phyloP scores from a whole-genome alignment of 2,329 filamentous ascomycete species.

The Venturia oleaginea region DNA sequence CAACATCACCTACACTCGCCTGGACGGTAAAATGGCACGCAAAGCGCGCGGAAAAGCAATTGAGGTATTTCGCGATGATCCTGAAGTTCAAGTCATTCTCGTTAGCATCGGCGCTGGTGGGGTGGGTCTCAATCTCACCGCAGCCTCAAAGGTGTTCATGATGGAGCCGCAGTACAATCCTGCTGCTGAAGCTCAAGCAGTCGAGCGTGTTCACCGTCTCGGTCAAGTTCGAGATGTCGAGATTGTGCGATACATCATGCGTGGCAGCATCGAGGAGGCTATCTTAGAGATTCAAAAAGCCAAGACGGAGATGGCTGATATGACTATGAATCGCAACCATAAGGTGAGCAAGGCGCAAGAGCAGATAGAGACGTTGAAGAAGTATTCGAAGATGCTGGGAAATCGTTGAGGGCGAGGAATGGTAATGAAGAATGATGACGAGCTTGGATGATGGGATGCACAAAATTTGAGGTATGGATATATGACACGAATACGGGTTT shows the following conservation, averaged over 20 bases:
- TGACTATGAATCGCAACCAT: constrained; percentile 46
- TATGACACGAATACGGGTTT: neutral
- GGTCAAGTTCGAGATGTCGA: constrained; percentile 82
- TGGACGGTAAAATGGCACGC: constrained; percentile 84
- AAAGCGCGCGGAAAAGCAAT: constrained; percentile 65
- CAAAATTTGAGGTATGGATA: neutral
- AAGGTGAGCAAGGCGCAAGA: constrained; percentile 48
- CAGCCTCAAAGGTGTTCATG: constrained; percentile 79
- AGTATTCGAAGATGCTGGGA: neutral
- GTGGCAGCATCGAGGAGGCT: constrained; percentile 83
- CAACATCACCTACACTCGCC: constrained; percentile 62
- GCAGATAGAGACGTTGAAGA: neutral
- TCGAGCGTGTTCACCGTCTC: constrained; percentile 85
- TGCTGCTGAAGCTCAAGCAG: constrained; percentile 84
- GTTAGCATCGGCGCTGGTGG: constrained; percentile 91
- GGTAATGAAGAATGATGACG: neutral
- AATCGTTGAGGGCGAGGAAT: neutral
- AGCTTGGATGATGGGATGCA: constrained; percentile 1
- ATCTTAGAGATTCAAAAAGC: constrained; percentile 84
- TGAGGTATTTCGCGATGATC: constrained; percentile 65
- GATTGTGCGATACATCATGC: constrained; percentile 87
- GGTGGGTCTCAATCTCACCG: constrained; percentile 80
- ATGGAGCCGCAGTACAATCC: constrained; percentile 99
- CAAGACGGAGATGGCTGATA: constrained; percentile 82
- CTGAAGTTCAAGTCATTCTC: constrained; percentile 66